phyloP scores from a whole-genome alignment of 441 rosid species.

The Populus hybrid region DNA sequence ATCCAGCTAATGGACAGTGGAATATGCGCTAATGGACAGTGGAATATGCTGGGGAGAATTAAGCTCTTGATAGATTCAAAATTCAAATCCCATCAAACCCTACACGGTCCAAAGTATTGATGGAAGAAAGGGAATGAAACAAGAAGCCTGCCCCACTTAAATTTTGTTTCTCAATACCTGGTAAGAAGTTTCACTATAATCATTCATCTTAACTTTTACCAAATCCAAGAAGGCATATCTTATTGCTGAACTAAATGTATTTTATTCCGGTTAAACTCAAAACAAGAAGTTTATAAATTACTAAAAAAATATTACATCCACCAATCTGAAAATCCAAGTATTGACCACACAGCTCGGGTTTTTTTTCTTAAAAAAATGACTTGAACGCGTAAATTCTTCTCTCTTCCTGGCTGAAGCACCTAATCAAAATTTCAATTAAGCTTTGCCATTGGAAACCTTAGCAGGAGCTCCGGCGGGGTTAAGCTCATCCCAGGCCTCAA shows the following conservation, averaged over 20 bases:
- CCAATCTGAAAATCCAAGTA: slow-evolving; percentile 10
- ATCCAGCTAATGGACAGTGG: no score
- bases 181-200: neutral
- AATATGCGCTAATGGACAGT: no score
- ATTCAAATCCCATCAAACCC: no score
- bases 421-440: slow-evolving; percentile 23
- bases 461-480: slow-evolving; percentile 48
- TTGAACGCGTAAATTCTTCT: neutral
- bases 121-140: neutral
- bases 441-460: slow-evolving; percentile 35
- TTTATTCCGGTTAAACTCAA: neutral
- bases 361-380: neutral
- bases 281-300: slow-evolving; percentile 10
- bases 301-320: slow-evolving; percentile 8
- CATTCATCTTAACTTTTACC: neutral
- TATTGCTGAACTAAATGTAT: neutral
- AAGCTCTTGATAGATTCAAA: no score
- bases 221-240: neutral
- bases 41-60: no score
- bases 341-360: slow-evolving; percentile 10
- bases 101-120: neutral
- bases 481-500: slow-evolving; percentile 94
- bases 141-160: neutral
- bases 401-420: neutral
- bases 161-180: neutral